phyloP scores from a whole-genome alignment of 1,284 basidiomycete genomes.

The Melampsora occidentalis region DNA sequence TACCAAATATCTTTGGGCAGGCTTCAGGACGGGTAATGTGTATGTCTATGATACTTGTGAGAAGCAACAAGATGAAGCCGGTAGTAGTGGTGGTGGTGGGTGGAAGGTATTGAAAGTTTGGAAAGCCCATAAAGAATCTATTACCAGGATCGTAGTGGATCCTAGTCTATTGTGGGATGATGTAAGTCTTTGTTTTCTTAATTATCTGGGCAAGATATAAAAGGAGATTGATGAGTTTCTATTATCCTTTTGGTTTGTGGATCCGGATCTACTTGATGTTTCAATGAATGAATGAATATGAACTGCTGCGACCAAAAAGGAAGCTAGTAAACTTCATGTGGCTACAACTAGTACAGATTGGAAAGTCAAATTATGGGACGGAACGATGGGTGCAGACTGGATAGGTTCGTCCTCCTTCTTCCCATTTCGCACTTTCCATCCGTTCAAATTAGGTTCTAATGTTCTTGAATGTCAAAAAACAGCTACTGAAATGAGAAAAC shows the following conservation, averaged over 20 bases:
- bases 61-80: constrained; percentile 7
- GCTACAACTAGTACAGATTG: constrained; percentile 41
- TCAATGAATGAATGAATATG: constrained; percentile 73
- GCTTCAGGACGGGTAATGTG: constrained; percentile 50
- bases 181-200: constrained; percentile 59
- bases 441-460: constrained; percentile 75
- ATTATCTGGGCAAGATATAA: constrained; percentile 66
- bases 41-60: constrained; percentile 46
- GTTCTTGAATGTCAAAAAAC: neutral
- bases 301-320: constrained; percentile 73
- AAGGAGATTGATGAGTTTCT: too few relatives aligned
- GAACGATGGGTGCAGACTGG: constrained; percentile 38
- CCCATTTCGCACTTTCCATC: constrained; percentile 51
- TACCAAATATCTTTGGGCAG: constrained; percentile 51
- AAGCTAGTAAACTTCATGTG: constrained; percentile 57
- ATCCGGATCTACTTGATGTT: constrained; percentile 65
- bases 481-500: constrained; percentile 73
- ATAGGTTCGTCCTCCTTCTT: constrained; percentile 1
- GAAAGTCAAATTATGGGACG: constrained; percentile 38
- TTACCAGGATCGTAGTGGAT: constrained; percentile 68
- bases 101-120: constrained; percentile 88
- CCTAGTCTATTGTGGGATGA: constrained; percentile 40
- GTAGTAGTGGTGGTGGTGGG: constrained; percentile 60
- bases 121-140: constrained; percentile 72
- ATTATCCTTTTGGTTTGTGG: too few relatives aligned